phyloP scores from a whole-genome alignment of 2,329 filamentous ascomycete species.

The Hymenoscyphus repandus region DNA sequence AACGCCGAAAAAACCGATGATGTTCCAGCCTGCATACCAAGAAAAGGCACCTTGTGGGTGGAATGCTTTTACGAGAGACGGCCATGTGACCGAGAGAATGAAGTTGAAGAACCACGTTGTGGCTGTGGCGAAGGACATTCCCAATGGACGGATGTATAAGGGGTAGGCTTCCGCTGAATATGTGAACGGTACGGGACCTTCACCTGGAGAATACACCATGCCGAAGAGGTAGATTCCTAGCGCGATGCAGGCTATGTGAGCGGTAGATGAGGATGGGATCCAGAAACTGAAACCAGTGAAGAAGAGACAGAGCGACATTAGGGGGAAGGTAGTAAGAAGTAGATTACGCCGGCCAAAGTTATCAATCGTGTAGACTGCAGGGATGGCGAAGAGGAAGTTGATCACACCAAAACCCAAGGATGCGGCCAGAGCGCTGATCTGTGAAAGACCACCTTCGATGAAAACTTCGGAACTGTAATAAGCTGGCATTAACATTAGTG shows the following conservation, averaged over 20 bases:
- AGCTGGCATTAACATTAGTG: conserved; percentile 26
- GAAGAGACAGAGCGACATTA: conserved; percentile 35
- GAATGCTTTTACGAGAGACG: conserved; percentile 14
- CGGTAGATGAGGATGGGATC: conserved; percentile 35
- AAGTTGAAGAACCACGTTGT: conserved; percentile 54
- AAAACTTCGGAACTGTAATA: conserved; percentile 62
- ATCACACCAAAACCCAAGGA: conserved; percentile 61
- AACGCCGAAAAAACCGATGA: conserved; percentile 4
- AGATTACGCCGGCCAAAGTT: conserved; percentile 51
- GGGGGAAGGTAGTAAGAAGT: conserved; percentile 7
- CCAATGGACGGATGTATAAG: conserved; percentile 42
- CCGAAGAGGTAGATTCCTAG: conserved; percentile 59
- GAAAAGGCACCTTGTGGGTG: conserved; percentile 40
- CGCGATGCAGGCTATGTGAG: conserved; percentile 36
- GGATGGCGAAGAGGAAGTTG: conserved; percentile 60
- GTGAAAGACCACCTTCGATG: conserved; percentile 45
- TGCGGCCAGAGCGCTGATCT: conserved; percentile 48
- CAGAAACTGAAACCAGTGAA: conserved; percentile 49
- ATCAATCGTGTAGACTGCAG: conserved; percentile 62
- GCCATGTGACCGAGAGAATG: conserved; percentile 50
- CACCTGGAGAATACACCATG: conserved; percentile 38
- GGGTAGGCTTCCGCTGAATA: conserved; percentile 10
- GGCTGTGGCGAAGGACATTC: conserved; percentile 56
- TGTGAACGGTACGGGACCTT: conserved; percentile 8
- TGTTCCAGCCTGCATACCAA: conserved; percentile 48